phyloP scores from a whole-genome alignment of 2,329 filamentous ascomycete species.

The Verticillium albo-atrum region DNA sequence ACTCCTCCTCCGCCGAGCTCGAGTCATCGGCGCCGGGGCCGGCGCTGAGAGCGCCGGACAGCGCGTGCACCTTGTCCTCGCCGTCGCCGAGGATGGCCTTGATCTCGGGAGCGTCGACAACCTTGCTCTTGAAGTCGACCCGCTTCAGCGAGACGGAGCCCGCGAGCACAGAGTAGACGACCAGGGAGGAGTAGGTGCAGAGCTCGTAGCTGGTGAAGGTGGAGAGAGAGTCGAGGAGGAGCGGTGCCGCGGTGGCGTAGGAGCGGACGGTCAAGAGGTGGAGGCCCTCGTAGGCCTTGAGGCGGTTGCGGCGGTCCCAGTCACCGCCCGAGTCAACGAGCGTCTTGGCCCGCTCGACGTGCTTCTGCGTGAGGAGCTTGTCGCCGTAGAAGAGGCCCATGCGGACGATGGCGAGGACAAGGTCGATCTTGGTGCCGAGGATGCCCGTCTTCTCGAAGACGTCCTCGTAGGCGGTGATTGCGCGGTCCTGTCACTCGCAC shows the following conservation, averaged over 20 bases:
- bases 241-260: conserved; percentile 82
- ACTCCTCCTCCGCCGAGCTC: conserved; percentile 58
- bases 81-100: conserved; percentile 91
- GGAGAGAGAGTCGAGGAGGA: conserved; percentile 93
- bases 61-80: conserved; percentile 79
- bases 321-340: conserved; percentile 94
- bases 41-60: conserved; percentile 75
- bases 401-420: conserved; percentile 93
- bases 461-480: conserved; percentile 85
- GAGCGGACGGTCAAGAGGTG: conserved; percentile 89
- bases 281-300: conserved; percentile 97
- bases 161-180: conserved; percentile 92
- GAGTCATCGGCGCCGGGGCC: conserved; percentile 78
- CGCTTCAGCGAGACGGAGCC: conserved; percentile 93
- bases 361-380: conserved; percentile 87
- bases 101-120: conserved; percentile 97
- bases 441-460: conserved; percentile 97
- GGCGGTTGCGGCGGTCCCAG: conserved; percentile 95
- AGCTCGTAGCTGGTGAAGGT: conserved; percentile 99
- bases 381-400: conserved; percentile 96
- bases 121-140: conserved; percentile 98
- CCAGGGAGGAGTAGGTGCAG: conserved; percentile 91
- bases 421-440: conserved; percentile 93
- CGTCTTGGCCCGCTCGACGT: conserved; percentile 81
- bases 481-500: conserved; percentile 68